Base-by-base conservation (phyloP, 2,329 filamentous ascomycete species). In the Epichloe hybrida region DNA sequence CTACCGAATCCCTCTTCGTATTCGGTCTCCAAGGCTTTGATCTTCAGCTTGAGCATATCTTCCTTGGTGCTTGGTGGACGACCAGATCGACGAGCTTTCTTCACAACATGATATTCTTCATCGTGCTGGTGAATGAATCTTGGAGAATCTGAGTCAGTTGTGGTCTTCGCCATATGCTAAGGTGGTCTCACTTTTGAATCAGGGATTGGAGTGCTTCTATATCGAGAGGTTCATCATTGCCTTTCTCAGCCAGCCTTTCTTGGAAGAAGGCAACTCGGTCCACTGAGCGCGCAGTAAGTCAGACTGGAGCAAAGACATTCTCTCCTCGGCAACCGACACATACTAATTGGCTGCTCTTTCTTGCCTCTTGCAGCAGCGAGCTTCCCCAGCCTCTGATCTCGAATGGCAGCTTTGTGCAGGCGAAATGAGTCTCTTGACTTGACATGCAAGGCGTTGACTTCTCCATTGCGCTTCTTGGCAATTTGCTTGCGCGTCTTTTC, bases 401-500 rank as follows among this genome's bases (percentile, higher is more conserved):
- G 78, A 56, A 83, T 77, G 54, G 80, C 79, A 20, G 93, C 93
- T 60, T 83, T 79, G 64, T 88, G 84, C 55, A 97, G 72, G 48
- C 88, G 80, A 62, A 84, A 80, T 3, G 89, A 86, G 72, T 97
- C 88, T 57, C 93, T 78, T 54, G 89, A 95, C 65, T 88, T 88
- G 67, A 89, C 85, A 63, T 97, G 91, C 21, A 97, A 75, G 12
- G 84, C 76, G 34, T 83, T 82, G 45, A 88, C 76, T 39, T 81
- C 80, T 20, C 81, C 81, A 56, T 81, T 80, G 57, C 85, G 81
- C 76, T 96, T 96, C 72, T 95, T 95, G 36, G 81, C 73, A 56
- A 97, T 91, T 56, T 88, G 81, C 71, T 97, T 97, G 55, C 86
- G 80, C 20, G 93, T 86, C 65, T 96, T 97, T 56, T 80, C 72